Base-by-base conservation (phyloP, 257 asterid genomes). In the Solanum arcanum region DNA sequence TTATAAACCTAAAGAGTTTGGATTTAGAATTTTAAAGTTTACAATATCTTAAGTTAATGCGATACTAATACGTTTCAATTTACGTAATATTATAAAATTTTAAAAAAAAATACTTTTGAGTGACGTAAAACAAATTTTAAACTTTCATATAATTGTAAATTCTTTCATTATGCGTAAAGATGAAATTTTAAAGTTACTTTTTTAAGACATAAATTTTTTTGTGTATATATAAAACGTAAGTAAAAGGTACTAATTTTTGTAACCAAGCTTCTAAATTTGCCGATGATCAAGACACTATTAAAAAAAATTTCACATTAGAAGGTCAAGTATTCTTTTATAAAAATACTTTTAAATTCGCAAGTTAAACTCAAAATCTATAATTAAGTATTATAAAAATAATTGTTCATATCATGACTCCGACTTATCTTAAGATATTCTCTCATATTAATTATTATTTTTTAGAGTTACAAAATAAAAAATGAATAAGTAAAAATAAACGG, bases 31-130 rank as follows among this genome's bases (percentile, higher is more conserved):
- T 11, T 25, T 66, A 5, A 25, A 12, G 0, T 66, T 66, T 66
- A 66, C 0, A 4, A 18, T 5, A 12, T 0, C 1, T 66, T 2
- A 66, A 66, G 9, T 66, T 66, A 66, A 66, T 66, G 0, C 0
- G 1, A 0, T 25, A 66, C 0, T 10, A 23, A n/a, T 62, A 59
- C 0, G 0, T 59, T 0, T 59, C 0, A 20, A 59, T 59, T 59
- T 59, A 20, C 8, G 12, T 20, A 59, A 59, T 0, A 59, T 59
- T 8, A 56, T 0, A 3, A 56, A 56, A 62, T 10, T 0, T 62
- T 10, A 23, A 14, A 3, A 21, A 60, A 7, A 23, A 60, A 21
- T 60, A 2, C 11, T 52, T 52, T 16, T 56, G 64, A 56, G n/a
- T 56, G 5, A 1, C 2, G 25, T 59, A 59, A 59, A 59, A 59